These are phyloP conservation scores for Grosmannia huntii DNA, from an alignment of 2,329 filamentous ascomycete genomes.

Conservation along the genomic window DNA sequence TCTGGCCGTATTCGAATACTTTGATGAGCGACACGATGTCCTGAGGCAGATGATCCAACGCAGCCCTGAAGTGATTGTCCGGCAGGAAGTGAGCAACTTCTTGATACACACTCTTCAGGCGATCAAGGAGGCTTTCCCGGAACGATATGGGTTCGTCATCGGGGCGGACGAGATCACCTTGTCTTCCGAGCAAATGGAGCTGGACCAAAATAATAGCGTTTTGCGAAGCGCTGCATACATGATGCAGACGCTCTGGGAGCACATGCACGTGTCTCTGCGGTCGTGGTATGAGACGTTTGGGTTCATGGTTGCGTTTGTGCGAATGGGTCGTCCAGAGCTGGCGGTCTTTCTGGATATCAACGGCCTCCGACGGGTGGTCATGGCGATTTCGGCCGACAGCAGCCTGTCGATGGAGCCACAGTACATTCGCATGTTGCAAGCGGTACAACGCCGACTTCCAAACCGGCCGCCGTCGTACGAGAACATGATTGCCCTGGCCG, in stretches of 20 bases:
- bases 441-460: conserved; percentile 35
- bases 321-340: conserved; percentile 45
- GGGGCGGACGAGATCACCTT: conserved; percentile 18
- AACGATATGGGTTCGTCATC: conserved; percentile 27
- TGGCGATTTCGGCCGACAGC: conserved; percentile 48
- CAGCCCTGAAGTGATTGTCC: conserved; percentile 43
- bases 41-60: conserved; percentile 54
- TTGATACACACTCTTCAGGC: conserved; percentile 39
- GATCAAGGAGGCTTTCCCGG: conserved; percentile 35
- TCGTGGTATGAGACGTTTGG: conserved; percentile 70
- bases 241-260: conserved; percentile 45
- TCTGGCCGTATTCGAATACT: conserved; percentile 48
- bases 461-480: conserved; percentile 41
- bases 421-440: conserved; percentile 40
- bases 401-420: conserved; percentile 36
- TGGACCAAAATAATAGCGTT: conserved; percentile 12
- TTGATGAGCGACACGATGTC: conserved; percentile 38
- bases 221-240: conserved; percentile 29
- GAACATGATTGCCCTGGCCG: conserved; percentile 36
- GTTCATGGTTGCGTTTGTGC: conserved; percentile 53
- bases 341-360: conserved; percentile 45
- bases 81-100: conserved; percentile 35
- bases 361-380: conserved; percentile 45
- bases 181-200: conserved; percentile 10
- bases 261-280: conserved; percentile 47